Conservation (phyloP, 1,139 yeast genomes). For the Pichia cactophila region DNA sequence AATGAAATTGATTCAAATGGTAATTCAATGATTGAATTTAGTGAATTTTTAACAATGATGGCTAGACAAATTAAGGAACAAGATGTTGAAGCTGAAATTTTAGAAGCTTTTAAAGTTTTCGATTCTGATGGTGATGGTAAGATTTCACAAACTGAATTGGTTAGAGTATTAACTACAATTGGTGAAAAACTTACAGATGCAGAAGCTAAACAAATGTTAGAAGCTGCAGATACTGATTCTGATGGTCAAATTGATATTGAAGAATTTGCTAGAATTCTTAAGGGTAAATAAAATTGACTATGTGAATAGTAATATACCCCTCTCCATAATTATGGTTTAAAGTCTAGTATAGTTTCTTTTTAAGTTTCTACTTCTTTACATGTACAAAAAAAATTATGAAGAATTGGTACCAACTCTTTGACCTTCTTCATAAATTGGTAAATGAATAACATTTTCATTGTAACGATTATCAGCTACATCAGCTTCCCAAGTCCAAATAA, state of each 20-base stretch:
- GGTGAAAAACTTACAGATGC: conserved; percentile 95
- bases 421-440: conserved; percentile 15
- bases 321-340: no score
- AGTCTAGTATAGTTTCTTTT: no score
- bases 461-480: conserved; percentile 18
- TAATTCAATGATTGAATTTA: conserved; percentile 90
- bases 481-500: conserved; percentile 18
- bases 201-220: conserved; percentile 93
- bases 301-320: no score
- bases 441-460: neutral
- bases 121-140: conserved; percentile 92
- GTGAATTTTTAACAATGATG: conserved; percentile 59
- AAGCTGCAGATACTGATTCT: conserved; percentile 91
- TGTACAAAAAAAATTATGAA: neutral
- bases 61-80: conserved; percentile 91
- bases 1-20: conserved; percentile 95
- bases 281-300: conserved; percentile 23
- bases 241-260: conserved; percentile 95
- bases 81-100: conserved; percentile 92
- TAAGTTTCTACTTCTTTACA: no score
- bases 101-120: conserved; percentile 96
- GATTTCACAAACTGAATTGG: conserved; percentile 91
- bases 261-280: conserved; percentile 55
- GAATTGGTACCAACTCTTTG: neutral
- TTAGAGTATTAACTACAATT: conserved; percentile 92